Conservation (phyloP, 208 protist genomes). For the Tritrichomonas foetus region DNA sequence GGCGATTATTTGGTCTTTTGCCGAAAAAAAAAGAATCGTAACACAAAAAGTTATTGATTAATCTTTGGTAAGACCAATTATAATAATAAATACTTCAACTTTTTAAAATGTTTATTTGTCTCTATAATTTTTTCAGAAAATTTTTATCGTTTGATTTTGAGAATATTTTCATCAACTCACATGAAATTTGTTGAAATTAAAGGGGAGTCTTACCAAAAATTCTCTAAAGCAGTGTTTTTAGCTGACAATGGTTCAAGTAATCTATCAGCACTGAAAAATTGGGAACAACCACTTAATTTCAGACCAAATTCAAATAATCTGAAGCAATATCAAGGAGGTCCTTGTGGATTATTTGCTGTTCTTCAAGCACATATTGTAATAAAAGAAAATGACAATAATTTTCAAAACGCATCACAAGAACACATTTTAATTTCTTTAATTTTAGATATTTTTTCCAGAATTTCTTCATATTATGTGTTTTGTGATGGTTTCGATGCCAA, state of each 20-base stretch:
- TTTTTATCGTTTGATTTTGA: too few species aligned
- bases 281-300: background rate
- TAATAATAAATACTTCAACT: too few species aligned
- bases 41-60: too few species aligned
- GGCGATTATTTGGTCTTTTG: too few species aligned
- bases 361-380: background rate
- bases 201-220: too few species aligned
- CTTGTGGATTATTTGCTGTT: background rate
- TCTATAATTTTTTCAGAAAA: too few species aligned
- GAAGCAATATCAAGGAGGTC: constrained; percentile 5
- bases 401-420: background rate
- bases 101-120: too few species aligned
- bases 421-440: background rate
- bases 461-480: background rate
- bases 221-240: too few species aligned
- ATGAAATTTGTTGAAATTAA: too few species aligned
- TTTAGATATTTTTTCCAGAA: background rate
- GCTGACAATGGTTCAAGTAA: background rate
- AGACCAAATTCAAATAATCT: background rate
- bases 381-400: background rate
- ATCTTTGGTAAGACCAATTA: too few species aligned
- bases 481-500: background rate
- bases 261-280: background rate
- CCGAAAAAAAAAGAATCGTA: too few species aligned
- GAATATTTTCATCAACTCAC: too few species aligned